A percentile compares a stretch with the other conserved stretches of the same genome.
phyloP scores from a whole-genome alignment of 352 stramenopile species.

The Blastocystis sp. region DNA sequence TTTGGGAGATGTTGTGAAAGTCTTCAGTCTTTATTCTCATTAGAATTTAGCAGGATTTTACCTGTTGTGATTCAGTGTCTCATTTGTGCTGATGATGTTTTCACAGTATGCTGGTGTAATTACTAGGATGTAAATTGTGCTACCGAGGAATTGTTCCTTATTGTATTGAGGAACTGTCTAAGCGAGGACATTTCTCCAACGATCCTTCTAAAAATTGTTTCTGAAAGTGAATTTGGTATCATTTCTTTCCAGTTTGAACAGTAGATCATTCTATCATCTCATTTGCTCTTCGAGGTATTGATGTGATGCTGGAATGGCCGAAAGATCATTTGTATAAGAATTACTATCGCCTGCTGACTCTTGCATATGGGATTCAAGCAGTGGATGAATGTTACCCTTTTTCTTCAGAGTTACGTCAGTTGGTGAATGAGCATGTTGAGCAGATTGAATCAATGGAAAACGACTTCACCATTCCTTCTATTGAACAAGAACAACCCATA shows the following conservation, averaged over 20 bases:
- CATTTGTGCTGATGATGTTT: background rate
- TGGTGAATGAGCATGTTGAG: background rate
- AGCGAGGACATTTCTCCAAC: background rate
- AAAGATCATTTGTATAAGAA: background rate
- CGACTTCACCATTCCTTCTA: background rate
- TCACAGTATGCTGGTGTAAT: background rate
- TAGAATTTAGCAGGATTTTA: conserved; percentile 4
- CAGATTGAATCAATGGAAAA: background rate
- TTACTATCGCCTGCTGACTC: conserved; percentile 12
- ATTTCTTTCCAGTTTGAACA: background rate
- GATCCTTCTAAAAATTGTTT: background rate
- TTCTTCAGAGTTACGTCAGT: background rate
- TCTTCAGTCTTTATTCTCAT: background rate
- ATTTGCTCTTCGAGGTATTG: background rate
- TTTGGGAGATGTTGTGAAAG: background rate
- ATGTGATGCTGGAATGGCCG: conserved; percentile 4
- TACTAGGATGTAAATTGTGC: background rate
- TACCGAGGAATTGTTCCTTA: background rate
- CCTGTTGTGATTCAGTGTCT: background rate
- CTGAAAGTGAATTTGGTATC: background rate
- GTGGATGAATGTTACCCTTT: background rate
- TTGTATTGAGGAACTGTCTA: background rate
- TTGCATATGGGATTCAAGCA: background rate
- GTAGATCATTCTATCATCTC: background rate
- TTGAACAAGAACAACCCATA: too few relatives aligned